A percentile compares a stretch with the other conserved stretches of the same genome.
phyloP scores from a whole-genome alignment of 106 monocot species.

The Alisma plantagoaquatica region DNA sequence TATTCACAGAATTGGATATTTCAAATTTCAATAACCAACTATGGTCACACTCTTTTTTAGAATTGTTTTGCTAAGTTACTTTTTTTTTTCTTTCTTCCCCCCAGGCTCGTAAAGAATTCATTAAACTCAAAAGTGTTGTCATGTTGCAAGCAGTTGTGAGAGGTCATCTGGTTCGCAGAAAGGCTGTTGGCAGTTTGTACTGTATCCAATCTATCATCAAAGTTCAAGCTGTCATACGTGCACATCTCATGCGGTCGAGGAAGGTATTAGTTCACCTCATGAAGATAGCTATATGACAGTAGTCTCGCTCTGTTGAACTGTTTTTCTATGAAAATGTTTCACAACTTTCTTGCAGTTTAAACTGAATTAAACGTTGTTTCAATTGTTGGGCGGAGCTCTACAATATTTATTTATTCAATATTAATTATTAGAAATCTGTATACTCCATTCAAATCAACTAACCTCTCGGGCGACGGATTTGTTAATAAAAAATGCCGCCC shows the following conservation, averaged over 20 bases:
- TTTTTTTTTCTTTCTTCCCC: not conserved
- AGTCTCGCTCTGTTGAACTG: too few relatives aligned
- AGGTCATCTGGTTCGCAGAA: conserved; percentile 63
- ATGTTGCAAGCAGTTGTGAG: conserved; percentile 88
- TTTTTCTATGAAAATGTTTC: too few relatives aligned
- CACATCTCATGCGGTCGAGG: conserved; percentile 24
- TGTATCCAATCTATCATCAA: conserved; percentile 76
- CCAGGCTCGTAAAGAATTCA: conserved; percentile 53
- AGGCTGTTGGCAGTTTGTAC: conserved; percentile 70
- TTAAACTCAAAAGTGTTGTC: conserved; percentile 49
- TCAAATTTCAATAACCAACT: not conserved
- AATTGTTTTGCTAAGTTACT: not conserved
- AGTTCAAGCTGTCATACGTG: conserved; percentile 72
- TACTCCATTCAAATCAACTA: too few relatives aligned
- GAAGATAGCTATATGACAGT: too few relatives aligned
- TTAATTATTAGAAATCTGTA: too few relatives aligned
- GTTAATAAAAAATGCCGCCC: too few relatives aligned
- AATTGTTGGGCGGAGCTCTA: too few relatives aligned
- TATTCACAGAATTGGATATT: not conserved
- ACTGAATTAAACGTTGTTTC: too few relatives aligned
- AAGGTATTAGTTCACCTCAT: too few relatives aligned
- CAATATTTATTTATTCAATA: too few relatives aligned
- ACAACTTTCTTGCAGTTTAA: too few relatives aligned
- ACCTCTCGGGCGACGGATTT: too few relatives aligned
- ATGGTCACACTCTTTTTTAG: not conserved